Conservation (phyloP, 345 rosid genomes). For the Populus pruinosa region DNA sequence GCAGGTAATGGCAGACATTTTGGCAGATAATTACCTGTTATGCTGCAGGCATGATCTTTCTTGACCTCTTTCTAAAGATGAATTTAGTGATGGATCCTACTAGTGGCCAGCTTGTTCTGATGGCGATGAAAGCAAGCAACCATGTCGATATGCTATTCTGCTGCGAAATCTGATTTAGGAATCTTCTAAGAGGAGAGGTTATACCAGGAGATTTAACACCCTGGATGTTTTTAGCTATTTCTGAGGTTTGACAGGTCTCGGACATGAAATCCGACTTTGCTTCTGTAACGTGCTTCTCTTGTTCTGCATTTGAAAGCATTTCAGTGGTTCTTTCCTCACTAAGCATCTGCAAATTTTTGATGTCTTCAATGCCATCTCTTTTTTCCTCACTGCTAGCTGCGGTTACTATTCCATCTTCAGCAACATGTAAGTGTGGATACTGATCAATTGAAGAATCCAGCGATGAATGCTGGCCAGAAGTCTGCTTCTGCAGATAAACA, state of each 20-base stretch:
- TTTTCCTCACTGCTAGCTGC: conserved; percentile 45
- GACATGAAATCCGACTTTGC: conserved; percentile 18
- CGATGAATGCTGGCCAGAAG: conserved; percentile 16
- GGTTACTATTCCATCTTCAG: conserved; percentile 67
- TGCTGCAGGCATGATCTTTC: conserved; percentile 15
- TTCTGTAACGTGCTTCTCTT: conserved; percentile 19
- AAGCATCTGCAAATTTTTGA: not conserved
- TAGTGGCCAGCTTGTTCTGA: conserved; percentile 59
- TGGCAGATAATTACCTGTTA: not conserved
- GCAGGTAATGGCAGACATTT: conserved; percentile 1
- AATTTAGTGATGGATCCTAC: conserved; percentile 44
- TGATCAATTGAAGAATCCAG: conserved; percentile 55
- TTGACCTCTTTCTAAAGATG: conserved; percentile 46
- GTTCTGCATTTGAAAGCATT: conserved; percentile 16
- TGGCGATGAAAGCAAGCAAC: conserved; percentile 57
- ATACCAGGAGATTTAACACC: conserved; percentile 20
- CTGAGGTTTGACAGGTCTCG: conserved; percentile 16
- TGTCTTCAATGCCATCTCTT: conserved; percentile 1
- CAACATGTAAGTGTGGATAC: conserved; percentile 59
- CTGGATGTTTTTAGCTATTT: conserved; percentile 16
- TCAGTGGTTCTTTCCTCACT: not conserved
- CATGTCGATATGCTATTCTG: conserved; percentile 42
- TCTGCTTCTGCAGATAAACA: conserved; percentile 34
- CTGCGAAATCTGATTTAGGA: conserved; percentile 36
- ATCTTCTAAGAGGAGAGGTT: conserved; percentile 33